phyloP scores from a whole-genome alignment of 2,329 filamentous ascomycete species.

The Pseudogymnoascus sp. region DNA sequence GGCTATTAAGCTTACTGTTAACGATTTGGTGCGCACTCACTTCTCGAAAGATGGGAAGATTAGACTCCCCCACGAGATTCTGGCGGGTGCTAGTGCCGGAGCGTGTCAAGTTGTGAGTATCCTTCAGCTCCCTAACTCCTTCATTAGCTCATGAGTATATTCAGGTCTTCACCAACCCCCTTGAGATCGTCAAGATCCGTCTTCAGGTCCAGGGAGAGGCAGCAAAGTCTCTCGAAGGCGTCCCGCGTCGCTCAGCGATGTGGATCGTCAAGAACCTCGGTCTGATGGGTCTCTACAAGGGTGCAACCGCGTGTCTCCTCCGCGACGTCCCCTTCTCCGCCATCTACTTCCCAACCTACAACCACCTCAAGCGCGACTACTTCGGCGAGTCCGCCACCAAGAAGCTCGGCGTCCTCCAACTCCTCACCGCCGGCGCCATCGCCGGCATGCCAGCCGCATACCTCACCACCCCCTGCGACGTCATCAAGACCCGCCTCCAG shows the following conservation, averaged over 20 bases:
- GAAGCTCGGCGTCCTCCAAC: constrained; percentile 82
- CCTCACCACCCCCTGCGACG: constrained; percentile 93
- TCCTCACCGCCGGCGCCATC: constrained; percentile 90
- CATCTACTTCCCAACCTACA: constrained; percentile 98
- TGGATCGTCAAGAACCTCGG: constrained; percentile 97
- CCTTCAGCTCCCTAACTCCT: background rate
- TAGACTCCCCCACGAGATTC: constrained; percentile 60
- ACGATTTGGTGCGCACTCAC: constrained; percentile 76
- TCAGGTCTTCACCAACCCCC: constrained; percentile 90
- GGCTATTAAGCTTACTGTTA: constrained; percentile 97
- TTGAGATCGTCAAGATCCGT: constrained; percentile 98
- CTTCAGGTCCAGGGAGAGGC: constrained; percentile 96
- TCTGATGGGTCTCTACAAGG: constrained; percentile 92
- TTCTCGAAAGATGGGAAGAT: constrained; percentile 73
- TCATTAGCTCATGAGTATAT: constrained; percentile 11
- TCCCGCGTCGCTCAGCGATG: constrained; percentile 83
- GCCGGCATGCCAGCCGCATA: constrained; percentile 88
- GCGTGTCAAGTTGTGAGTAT: constrained; percentile 86
- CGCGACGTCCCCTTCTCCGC: constrained; percentile 96
- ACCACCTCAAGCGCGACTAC: constrained; percentile 84
- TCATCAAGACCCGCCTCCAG: constrained; percentile 97
- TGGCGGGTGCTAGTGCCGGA: constrained; percentile 85
- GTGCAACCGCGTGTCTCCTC: constrained; percentile 84
- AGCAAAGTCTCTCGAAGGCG: constrained; percentile 74
- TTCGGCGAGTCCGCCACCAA: constrained; percentile 85